Conservation (phyloP, 1,284 basidiomycete genomes). For the Irpex lacteus region DNA sequence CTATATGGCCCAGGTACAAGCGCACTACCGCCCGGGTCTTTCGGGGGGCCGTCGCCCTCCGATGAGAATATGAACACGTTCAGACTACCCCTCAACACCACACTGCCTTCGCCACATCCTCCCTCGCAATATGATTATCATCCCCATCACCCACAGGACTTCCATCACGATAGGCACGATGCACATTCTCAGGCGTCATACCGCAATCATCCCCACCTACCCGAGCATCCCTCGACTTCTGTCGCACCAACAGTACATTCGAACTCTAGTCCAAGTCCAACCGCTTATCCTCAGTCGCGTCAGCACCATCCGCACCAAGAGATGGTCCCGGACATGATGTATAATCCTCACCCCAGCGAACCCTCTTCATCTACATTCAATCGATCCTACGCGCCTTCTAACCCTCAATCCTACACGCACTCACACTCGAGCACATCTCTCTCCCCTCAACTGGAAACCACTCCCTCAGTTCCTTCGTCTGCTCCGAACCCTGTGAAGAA, state of each 20-base stretch:
- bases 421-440: conserved; percentile 12
- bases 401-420: conserved; percentile 2
- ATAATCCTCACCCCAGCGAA: conserved; percentile 4
- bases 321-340: conserved; percentile 8
- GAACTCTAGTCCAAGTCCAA: neutral
- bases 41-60: conserved; percentile 5
- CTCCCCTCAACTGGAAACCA: conserved; percentile 4
- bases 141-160: conserved; percentile 1
- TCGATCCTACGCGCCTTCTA: neutral
- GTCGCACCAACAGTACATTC: neutral
- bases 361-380: conserved; percentile 3
- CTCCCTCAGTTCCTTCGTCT: neutral
- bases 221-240: neutral
- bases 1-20: neutral
- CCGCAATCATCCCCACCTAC: conserved; percentile 2
- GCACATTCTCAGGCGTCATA: conserved; percentile 1
- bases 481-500: neutral
- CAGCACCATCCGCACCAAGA: conserved; percentile 12
- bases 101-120: neutral
- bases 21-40: conserved; percentile 1
- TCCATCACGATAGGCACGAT: conserved; percentile 1
- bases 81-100: neutral
- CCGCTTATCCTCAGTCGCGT: neutral
- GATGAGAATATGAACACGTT: conserved; percentile 4
- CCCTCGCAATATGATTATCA: neutral